Evolutionary conservation across 2,329 filamentous ascomycete genomes (phyloP), one percentile per base, ranked within the genome.

Genomic region (Peltaster fructicola): DNA sequence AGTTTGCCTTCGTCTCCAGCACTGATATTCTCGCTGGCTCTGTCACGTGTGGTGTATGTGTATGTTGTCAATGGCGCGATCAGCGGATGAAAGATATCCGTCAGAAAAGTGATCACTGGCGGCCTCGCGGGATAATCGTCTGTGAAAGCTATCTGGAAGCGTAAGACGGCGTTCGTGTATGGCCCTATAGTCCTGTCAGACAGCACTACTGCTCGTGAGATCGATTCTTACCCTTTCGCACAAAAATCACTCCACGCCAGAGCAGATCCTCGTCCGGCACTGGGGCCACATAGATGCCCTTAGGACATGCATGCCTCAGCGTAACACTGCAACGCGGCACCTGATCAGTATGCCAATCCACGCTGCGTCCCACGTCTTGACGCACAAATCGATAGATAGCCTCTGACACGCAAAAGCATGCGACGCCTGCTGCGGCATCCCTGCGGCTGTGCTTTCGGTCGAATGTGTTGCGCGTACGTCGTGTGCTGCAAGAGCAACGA

Each of bases 11-110:
- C 73, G 39, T 92, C 81, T 2, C 72, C 75, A 6, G 81, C 79
- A 47, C 78, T 85, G 33, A 84, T 74, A 0, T 79, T 80, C 23
- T 78, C 79, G 28, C 67, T 65, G 32, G 72, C 73, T 32, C 77
- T 68, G 17, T 76, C 69, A 29, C 76, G 73, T 33, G 79, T 82
- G 20, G 80, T 77, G 56, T 91, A 90, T 45, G 80, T 88, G 53
- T 92, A 90, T 3, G 81, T 92, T n/a, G 82, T 92, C 33, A 90
- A 63, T 17, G 88, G 84, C 6, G 84, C 82, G 37, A 95, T 73
- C 20, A 98, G 63, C 10, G 85, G 85, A 48, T 98, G 85, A 50
- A 95, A 98, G 38, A 95, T 75, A 47, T 95, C 85, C 38, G 80
- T 90, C 22, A 71, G 68, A 51, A 98, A 92, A 27, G 75, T 85